Conservation (phyloP, 257 asterid species). For the Penstemon newberryi region DNA sequence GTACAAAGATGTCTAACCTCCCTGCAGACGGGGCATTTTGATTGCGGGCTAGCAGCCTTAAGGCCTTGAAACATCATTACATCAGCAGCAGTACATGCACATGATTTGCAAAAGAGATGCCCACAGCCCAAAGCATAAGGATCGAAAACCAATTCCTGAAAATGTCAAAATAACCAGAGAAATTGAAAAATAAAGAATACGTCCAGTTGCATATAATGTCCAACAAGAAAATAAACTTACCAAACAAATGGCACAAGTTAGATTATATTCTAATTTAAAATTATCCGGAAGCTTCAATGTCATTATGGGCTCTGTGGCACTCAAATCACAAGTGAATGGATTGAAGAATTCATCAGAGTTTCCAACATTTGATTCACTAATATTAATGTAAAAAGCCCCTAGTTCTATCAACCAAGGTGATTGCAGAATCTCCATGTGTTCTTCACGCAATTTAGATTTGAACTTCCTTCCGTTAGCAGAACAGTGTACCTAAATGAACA, state of each 20-base stretch:
- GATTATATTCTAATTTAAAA: slow-evolving; percentile 56
- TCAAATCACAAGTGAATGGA: slow-evolving; percentile 57
- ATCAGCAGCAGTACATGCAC: slow-evolving; percentile 80
- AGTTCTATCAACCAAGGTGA: slow-evolving; percentile 86
- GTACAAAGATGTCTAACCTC: slow-evolving; percentile 48
- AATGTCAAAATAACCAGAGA: no score
- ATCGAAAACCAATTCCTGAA: slow-evolving; percentile 64
- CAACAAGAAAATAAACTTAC: slow-evolving; percentile 34
- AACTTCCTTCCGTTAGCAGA: slow-evolving; percentile 74
- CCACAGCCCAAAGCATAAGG: slow-evolving; percentile 83
- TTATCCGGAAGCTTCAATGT: slow-evolving; percentile 61
- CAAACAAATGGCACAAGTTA: slow-evolving; percentile 89
- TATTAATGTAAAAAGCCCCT: slow-evolving; percentile 72
- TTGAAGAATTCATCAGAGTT: slow-evolving; percentile 33
- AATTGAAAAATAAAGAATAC: no score
- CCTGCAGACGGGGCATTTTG: slow-evolving; percentile 83
- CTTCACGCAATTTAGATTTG: slow-evolving; percentile 63
- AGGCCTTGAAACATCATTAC: slow-evolving; percentile 74
- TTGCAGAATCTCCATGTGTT: slow-evolving; percentile 71
- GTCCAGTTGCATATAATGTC: no score
- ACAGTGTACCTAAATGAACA: slow-evolving; percentile 58
- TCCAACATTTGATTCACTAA: slow-evolving; percentile 41
- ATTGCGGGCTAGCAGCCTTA: slow-evolving; percentile 53
- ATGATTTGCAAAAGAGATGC: slow-evolving; percentile 77
- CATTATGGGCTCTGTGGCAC: slow-evolving; percentile 48